Conservation (phyloP, 2,329 filamentous ascomycete species). For the Phaeosphaeria sp. region DNA sequence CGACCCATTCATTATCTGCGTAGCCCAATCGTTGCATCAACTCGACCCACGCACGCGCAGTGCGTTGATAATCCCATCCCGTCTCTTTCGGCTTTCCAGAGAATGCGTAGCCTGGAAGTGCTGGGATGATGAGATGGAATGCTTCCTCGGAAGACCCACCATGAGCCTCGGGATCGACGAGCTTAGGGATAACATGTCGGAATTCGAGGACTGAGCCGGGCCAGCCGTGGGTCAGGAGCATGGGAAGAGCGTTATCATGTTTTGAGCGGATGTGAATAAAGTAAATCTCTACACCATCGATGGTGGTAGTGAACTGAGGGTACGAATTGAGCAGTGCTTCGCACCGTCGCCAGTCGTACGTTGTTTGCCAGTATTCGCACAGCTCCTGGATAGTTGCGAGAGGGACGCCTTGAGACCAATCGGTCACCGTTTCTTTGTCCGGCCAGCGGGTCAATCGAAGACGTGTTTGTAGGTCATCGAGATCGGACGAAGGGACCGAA, state of each 20-base stretch:
- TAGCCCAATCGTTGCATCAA: conserved; percentile 72
- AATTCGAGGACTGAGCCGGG: conserved; percentile 44
- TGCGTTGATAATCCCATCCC: conserved; percentile 63
- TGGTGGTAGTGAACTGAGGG: conserved; percentile 61
- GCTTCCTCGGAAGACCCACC: conserved; percentile 15
- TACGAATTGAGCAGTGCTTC: conserved; percentile 65
- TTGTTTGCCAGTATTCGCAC: conserved; percentile 59
- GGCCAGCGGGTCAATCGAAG: conserved; percentile 26
- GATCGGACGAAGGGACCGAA: conserved; percentile 17
- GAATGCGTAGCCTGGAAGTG: conserved; percentile 60
- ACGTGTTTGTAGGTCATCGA: conserved; percentile 26
- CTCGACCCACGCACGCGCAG: conserved; percentile 67
- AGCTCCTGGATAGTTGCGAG: conserved; percentile 64
- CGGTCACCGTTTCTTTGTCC: conserved; percentile 14
- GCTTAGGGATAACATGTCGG: conserved; percentile 36
- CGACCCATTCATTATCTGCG: conserved; percentile 49
- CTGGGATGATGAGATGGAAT: conserved; percentile 59
- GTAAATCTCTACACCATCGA: conserved; percentile 64
- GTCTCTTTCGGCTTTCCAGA: conserved; percentile 54
- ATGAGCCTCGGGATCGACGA: conserved; percentile 33
- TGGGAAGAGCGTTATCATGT: conserved; percentile 60
- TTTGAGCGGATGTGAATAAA: conserved; percentile 62
- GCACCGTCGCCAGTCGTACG: conserved; percentile 64
- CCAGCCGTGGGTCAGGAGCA: conserved; percentile 71
- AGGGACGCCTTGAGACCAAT: conserved; percentile 65